Percentiles rank a stretch among this genome's conserved stretches.
Evolutionary conservation across 1,284 basidiomycete species (phyloP).

Genomic region (Tylopilus sp.): DNA sequence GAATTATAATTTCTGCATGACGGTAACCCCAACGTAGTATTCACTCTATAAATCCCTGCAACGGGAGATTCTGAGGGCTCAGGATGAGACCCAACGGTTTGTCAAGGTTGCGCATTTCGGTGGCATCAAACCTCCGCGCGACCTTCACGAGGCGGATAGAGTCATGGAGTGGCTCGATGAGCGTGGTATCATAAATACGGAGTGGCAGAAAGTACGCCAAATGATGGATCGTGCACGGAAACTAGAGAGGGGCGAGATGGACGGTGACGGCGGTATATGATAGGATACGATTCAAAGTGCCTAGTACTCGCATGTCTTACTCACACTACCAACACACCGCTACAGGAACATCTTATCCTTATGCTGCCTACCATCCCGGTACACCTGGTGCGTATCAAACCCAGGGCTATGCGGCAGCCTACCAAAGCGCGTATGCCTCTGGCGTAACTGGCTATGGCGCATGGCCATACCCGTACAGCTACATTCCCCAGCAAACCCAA

Average conservation of each 20-base stretch:
- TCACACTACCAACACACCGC: slow-evolving; percentile 38
- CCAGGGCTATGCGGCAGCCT: slow-evolving; percentile 43
- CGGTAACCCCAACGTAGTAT: slow-evolving; percentile 41
- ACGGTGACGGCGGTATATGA: slow-evolving; percentile 1
- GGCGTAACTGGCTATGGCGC: slow-evolving; percentile 50
- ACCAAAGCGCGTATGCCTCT: slow-evolving; percentile 42
- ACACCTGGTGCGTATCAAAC: slow-evolving; percentile 35
- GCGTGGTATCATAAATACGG: slow-evolving; percentile 59
- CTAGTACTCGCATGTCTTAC: slow-evolving; percentile 36
- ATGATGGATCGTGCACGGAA: slow-evolving; percentile 70
- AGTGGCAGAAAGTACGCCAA: slow-evolving; percentile 64
- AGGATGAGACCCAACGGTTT: slow-evolving; percentile 41
- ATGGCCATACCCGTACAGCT: slow-evolving; percentile 58
- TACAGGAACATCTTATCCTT: slow-evolving; percentile 50
- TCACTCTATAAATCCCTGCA: slow-evolving; percentile 53
- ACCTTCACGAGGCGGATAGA: slow-evolving; percentile 66
- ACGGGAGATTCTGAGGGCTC: slow-evolving; percentile 50
- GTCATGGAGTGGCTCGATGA: slow-evolving; percentile 81
- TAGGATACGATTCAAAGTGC: neutral
- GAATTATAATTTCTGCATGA: slow-evolving; percentile 1
- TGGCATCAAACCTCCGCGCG: slow-evolving; percentile 54
- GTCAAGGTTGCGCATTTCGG: slow-evolving; percentile 54
- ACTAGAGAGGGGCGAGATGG: slow-evolving; percentile 51
- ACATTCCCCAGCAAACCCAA: slow-evolving; percentile 43
- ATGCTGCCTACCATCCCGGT: slow-evolving; percentile 46